Evolutionary conservation across 345 rosid species (phyloP), one percentile per base, ranked within the genome.

Genomic region (Syzygium aqueum): DNA sequence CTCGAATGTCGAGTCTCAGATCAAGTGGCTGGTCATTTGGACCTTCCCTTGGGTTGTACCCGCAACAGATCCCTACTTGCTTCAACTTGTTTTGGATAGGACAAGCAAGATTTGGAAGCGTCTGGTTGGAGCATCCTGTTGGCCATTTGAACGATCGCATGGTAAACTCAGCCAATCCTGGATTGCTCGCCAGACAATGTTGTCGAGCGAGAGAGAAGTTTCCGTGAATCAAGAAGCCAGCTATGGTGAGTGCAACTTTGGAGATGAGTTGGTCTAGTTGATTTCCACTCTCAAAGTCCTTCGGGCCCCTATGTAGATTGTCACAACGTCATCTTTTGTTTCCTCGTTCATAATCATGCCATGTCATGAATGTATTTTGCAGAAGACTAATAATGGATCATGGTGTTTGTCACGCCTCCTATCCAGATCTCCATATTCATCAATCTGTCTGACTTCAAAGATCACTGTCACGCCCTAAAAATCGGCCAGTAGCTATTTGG

Each of bases 141-240:
- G 16, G 67, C 17, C 67, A 61, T 61, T 61, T 0, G 14, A 57
- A 4, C 63, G 25, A 57, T 57, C n/a, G 28, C 14, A 0, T 61
- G 67, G 33, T 5, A 61, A 27, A 27, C 16, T 61, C 33, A 27
- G 33, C 33, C 8, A n/a, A 61, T 27, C 13, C 33, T 61, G 67
- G 67, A 61, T 61, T 61, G 33, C 33, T 7, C 67, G 14, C 0
- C 0, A 16, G 67, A 61, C 33, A 2, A 27, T 61, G 67, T 16
- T 59, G 67, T 61, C 33, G 8, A 61, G 3, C 16, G 17, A 27
- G 67, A n/a, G 33, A 59, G 0, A n/a, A 27, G 17, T 27, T 0
- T 6, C 17, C 0, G 17, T 1, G 3, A 12, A 27, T 61, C 0
- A 15, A 27, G 67, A 61, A 0, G 67, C 30, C n/a, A 27, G 30